Conservation (phyloP, 23 red algal species). For the Chondrus crispus region DNA sequence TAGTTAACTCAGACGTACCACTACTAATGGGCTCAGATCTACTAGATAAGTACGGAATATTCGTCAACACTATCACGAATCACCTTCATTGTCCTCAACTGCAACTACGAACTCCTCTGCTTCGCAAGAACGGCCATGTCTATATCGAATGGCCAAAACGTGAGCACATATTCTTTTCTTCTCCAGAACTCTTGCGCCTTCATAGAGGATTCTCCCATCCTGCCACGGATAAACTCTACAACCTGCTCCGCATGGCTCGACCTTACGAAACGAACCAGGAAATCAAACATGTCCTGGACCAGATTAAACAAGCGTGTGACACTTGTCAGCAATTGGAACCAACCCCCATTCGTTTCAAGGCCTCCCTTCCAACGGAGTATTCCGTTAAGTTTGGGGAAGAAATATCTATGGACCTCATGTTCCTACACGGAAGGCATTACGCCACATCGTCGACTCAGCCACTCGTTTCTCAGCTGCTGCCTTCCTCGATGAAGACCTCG, state of each 20-base stretch:
- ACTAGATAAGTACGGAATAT: not conserved
- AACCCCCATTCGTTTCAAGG: not conserved
- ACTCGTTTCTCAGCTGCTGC: conserved; percentile 12
- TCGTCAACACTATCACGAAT: not conserved
- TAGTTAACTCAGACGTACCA: not conserved
- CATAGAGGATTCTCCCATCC: not conserved
- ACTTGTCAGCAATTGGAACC: not conserved
- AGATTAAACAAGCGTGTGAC: not conserved
- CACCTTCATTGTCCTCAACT: not conserved
- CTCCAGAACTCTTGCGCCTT: not conserved
- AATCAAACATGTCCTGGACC: not conserved
- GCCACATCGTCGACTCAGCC: not conserved
- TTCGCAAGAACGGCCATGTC: not conserved
- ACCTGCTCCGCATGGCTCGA: not conserved
- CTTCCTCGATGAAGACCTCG: not conserved
- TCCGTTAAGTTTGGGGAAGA: conserved; percentile 7
- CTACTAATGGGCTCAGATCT: not conserved
- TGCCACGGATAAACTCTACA: not conserved
- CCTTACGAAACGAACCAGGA: not conserved
- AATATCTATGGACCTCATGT: conserved; percentile 10
- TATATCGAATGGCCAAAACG: not conserved
- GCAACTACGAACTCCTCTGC: not conserved
- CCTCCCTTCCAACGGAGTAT: not conserved
- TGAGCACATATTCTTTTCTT: not conserved
- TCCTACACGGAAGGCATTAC: not conserved